Evolutionary conservation across 1,284 basidiomycete genomes (phyloP), one percentile per base, ranked within the genome.

Genomic region (Apiotrichum gracile): DNA sequence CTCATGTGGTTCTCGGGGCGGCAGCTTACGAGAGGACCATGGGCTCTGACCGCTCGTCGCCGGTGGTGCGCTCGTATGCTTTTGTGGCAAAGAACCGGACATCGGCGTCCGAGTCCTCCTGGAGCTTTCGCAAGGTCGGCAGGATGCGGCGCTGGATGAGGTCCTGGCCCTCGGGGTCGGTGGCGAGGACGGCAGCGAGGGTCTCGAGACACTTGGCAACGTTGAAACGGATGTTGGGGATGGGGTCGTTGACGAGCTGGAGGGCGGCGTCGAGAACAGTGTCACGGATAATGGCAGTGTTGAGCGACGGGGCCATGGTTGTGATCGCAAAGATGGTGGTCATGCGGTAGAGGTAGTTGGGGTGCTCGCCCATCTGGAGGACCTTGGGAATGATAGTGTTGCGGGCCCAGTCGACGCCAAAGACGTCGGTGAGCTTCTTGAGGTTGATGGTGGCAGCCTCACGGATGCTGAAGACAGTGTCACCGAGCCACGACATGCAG

Each of bases 151-250:
- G 79, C 63, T 81, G 80, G 41, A 87, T 80, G 52, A 94, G 80
- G 61, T 85, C 82, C 57, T 81, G 82, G 10, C 92, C 93, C 54
- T 90, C 88, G 3, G 84, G 76, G 29, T 77, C 75, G 27, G 79
- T 79, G 25, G 73, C 82, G 57, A 91, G 85, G 1, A 87, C 84
- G 19, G 78, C 78, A 0, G 88, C 88, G 50, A 97, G 80, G 25
- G 89, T 85, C 77, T 97, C 91, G 63, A 96, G 79, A 19, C 89
- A 87, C 76, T 97, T 97, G 42, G 93, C 89, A 31, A 97, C 92
- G 73, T 98, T 98, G 82, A 98, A 99, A 40, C 96, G 88, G 74
- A 98, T 98, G 77, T 99, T 99, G 53, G 96, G 96, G 68, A 99
- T 98, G 10, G 91, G 86, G 74, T 98, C 96, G 50, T 81, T 80